These are phyloP conservation scores for Chlorella sp. DNA, from an alignment of 139 green algal genomes.

Conservation along the genomic window DNA sequence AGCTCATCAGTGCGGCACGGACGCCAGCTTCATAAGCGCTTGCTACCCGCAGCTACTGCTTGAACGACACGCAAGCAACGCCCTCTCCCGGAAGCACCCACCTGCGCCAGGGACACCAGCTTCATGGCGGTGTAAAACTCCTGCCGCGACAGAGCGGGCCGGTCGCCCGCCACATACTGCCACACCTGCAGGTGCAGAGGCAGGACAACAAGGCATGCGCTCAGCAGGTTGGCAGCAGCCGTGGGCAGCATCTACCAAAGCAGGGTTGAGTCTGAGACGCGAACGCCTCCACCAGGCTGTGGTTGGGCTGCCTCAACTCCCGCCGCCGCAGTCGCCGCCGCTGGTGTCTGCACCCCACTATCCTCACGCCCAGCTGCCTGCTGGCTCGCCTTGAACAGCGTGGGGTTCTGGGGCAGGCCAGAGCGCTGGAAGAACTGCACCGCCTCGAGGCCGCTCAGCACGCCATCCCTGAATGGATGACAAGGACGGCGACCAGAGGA, in stretches of 20 bases:
- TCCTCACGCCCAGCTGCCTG: too few relatives aligned
- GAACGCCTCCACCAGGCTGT: too few relatives aligned
- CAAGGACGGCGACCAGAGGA: too few relatives aligned
- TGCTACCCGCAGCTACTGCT: too few relatives aligned
- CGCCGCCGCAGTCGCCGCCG: too few relatives aligned
- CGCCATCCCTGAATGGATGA: not conserved
- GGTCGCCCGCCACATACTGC: slow-evolving; percentile 81
- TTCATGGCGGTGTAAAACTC: slow-evolving; percentile 86
- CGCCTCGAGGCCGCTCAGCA: slow-evolving; percentile 77
- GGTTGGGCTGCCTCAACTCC: too few relatives aligned
- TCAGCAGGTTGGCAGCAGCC: not conserved
- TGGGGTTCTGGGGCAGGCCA: slow-evolving; percentile 66
- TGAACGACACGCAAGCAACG: too few relatives aligned
- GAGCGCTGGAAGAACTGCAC: slow-evolving; percentile 86
- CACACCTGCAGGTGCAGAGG: slow-evolving; percentile 75
- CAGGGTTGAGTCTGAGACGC: too few relatives aligned
- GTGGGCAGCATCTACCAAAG: not conserved
- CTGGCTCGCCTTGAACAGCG: slow-evolving; percentile 78
- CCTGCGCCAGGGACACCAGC: slow-evolving; percentile 79
- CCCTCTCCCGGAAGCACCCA: slow-evolving; percentile 49
- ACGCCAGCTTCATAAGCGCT: slow-evolving; percentile 88
- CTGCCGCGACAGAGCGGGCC: slow-evolving; percentile 68
- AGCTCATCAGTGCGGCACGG: slow-evolving; percentile 66
- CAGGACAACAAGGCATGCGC: not conserved
- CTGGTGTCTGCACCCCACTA: too few relatives aligned